These are phyloP conservation scores for Phialemoniopsis sp. DNA, from an alignment of 2,329 filamentous ascomycete genomes.

Conservation along the genomic window DNA sequence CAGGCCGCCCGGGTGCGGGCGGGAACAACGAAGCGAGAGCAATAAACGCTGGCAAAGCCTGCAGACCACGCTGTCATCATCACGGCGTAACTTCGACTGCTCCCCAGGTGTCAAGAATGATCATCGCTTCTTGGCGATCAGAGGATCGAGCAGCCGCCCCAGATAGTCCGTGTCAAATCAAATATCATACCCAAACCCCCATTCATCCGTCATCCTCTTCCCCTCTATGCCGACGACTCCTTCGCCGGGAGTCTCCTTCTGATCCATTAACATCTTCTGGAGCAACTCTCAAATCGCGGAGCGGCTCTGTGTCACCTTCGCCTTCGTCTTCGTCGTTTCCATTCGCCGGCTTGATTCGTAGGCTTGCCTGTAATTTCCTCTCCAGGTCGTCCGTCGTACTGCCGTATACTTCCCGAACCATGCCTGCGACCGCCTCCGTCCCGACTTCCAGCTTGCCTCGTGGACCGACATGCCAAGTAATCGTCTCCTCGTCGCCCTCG, in stretches of 20 bases:
- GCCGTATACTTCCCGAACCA: conserved; percentile 62
- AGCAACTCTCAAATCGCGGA: not conserved
- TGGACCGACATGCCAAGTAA: conserved; percentile 81
- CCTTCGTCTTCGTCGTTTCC: conserved; percentile 6
- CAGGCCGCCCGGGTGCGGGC: no score
- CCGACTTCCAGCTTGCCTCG: conserved; percentile 84
- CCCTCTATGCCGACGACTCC: not conserved
- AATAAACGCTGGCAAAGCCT: no score
- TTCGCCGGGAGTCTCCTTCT: not conserved
- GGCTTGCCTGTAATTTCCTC: conserved; percentile 55
- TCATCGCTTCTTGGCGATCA: no score
- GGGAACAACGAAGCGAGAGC: no score
- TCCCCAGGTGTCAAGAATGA: no score
- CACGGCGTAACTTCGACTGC: no score
- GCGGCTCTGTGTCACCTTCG: conserved; percentile 1
- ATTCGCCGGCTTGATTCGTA: conserved; percentile 41
- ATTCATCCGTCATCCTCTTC: not conserved
- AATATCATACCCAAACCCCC: no score
- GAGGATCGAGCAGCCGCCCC: no score
- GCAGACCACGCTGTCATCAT: no score
- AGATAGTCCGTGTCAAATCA: no score
- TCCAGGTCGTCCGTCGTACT: conserved; percentile 50
- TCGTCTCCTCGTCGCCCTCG: conserved; percentile 65
- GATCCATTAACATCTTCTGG: conserved; percentile 3
- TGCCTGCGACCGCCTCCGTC: conserved; percentile 65